Percentiles rank a stretch among this genome's conserved stretches.
These are phyloP conservation scores for Cyberlindnera meyerae DNA, from an alignment of 805 yeast genomes.

Conservation along the genomic window DNA sequence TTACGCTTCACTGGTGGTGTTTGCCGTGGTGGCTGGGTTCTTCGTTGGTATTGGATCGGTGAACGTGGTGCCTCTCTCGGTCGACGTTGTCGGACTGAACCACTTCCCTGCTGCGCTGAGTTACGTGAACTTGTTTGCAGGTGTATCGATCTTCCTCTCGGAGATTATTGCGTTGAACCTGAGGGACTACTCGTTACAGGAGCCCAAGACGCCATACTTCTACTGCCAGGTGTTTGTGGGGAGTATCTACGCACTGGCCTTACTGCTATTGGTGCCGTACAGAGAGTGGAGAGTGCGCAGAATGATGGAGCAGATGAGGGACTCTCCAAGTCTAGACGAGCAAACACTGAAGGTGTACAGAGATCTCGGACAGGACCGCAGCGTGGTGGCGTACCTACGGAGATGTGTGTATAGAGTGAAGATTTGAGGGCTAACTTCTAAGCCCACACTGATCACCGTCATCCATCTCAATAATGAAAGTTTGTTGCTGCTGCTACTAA, in stretches of 20 bases:
- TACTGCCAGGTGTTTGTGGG: slow-evolving; percentile 62
- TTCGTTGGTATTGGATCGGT: slow-evolving; percentile 43
- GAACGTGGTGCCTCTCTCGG: slow-evolving; percentile 34
- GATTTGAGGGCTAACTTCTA: no score
- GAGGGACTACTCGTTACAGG: slow-evolving; percentile 24
- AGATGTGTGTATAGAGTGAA: no score
- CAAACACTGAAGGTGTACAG: no score
- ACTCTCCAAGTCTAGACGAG: neutral
- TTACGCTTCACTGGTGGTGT: slow-evolving; percentile 36
- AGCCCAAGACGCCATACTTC: slow-evolving; percentile 40
- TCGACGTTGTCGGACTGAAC: slow-evolving; percentile 36
- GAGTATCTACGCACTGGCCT: slow-evolving; percentile 37
- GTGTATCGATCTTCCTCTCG: slow-evolving; percentile 36
- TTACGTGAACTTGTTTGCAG: slow-evolving; percentile 29
- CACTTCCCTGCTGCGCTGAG: slow-evolving; percentile 37
- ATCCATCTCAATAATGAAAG: no score
- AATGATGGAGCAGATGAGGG: slow-evolving; percentile 27
- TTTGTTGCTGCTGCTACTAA: no score
- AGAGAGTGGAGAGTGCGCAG: slow-evolving; percentile 49
- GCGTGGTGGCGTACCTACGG: no score
- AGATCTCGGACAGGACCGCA: no score
- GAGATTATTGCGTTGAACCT: slow-evolving; percentile 54
- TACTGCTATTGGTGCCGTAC: slow-evolving; percentile 39
- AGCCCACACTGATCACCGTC: no score
- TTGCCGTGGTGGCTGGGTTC: slow-evolving; percentile 40